A percentile compares a stretch with the other conserved stretches of the same genome.
These are phyloP conservation scores for Candolleomyces efflorescens DNA, from an alignment of 768 basidiomycete genomes.

Conservation along the genomic window DNA sequence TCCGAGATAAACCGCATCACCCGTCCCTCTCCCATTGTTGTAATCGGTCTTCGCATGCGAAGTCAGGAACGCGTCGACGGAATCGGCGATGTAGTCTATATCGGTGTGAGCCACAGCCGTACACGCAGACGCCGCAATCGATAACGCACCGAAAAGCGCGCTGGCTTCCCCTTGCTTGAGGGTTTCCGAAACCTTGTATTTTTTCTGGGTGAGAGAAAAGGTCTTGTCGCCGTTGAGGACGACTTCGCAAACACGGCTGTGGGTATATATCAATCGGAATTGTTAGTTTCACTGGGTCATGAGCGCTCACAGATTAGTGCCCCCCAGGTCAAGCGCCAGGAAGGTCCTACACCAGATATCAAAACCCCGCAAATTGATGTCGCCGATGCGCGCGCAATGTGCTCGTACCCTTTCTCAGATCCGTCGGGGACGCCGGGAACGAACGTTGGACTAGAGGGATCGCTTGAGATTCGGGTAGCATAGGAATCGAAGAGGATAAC, in stretches of 20 bases:
- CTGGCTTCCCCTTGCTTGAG: constrained; percentile 91
- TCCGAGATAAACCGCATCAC: constrained; percentile 58
- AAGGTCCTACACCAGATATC: constrained; percentile 61
- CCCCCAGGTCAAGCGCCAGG: constrained; percentile 93
- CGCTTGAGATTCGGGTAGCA: constrained; percentile 5
- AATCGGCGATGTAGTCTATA: constrained; percentile 95
- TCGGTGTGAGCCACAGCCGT: constrained; percentile 4
- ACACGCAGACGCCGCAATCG: constrained; percentile 6
- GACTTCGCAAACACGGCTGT: constrained; percentile 92
- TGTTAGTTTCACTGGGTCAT: constrained; percentile 6
- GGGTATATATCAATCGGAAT: background rate
- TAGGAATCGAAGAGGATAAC: constrained; percentile 16
- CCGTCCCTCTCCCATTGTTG: constrained; percentile 19
- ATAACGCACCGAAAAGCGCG: constrained; percentile 70
- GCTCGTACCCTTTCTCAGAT: constrained; percentile 79
- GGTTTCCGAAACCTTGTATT: constrained; percentile 92
- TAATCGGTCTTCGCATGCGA: constrained; percentile 45
- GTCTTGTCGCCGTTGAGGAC: constrained; percentile 85
- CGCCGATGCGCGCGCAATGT: constrained; percentile 1
- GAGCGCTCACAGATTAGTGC: constrained; percentile 85
- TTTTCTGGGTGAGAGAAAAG: constrained; percentile 89
- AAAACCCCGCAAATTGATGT: constrained; percentile 10
- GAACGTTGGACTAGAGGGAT: constrained; percentile 72
- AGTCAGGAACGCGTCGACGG: constrained; percentile 92
- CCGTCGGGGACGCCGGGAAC: constrained; percentile 96